Evolutionary conservation across 2,329 filamentous ascomycete genomes (phyloP), one percentile per base, ranked within the genome.

Genomic region (Domatiomyces catenatus): DNA sequence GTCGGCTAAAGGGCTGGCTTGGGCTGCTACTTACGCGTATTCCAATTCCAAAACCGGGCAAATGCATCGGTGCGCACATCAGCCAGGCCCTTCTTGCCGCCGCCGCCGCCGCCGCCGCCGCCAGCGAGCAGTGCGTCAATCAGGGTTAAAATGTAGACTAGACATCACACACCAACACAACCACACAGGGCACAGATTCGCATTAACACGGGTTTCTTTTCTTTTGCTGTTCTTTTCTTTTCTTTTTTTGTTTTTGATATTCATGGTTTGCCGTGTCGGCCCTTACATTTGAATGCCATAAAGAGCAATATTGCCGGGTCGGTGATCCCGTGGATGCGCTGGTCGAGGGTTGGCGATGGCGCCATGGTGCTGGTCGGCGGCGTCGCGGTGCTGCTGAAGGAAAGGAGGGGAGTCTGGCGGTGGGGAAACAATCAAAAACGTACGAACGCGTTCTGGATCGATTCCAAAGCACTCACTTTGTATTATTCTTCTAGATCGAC

Each of bases 61-160:
- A 47, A 47, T 8, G 45, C 45, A 12, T 47, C 45, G 17, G 28
- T 19, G 22, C 28, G 22, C 12, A 47, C 28, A 22, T 47, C 45
- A 24, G 45, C 10, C 20, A 56, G 46, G 39, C 36, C 42, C 2
- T 28, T 24, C 50, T 43, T 32, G n/a, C n/a, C n/a, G n/a, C n/a
- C n/a, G n/a, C n/a, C n/a, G n/a, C n/a, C n/a, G n/a, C n/a, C n/a
- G n/a, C n/a, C n/a, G n/a, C n/a, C n/a, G n/a, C n/a, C n/a, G n/a
- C 53, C 50, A 32, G 15, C 18, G 28, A 43, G 39, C 26, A 39
- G n/a, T n/a, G n/a, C 46, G 20, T 42, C 36, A 15, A 24, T 46
- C 19, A 20, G 39, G 17, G 28, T 28, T 10, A 47, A 28, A 32
- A 47, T 19, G 28, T 24, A 47, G 2, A 24, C 45, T 47, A 18